Base-by-base conservation (phyloP, 768 basidiomycete species). In the Neoboletus brunneissimus region DNA sequence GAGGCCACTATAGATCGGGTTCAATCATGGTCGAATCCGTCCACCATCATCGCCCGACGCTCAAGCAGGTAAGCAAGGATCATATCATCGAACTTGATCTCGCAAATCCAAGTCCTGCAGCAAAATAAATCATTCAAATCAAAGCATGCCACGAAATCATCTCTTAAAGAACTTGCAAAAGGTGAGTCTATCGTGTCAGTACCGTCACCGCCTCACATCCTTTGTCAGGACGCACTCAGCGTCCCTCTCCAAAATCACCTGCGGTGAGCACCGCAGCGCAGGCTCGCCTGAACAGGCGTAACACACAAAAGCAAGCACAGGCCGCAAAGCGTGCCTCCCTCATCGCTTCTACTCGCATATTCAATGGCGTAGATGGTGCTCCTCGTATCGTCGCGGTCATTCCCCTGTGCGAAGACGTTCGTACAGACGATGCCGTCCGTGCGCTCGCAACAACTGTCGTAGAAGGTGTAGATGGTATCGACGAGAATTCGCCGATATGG, bases 111-210 rank as follows among this genome's bases (percentile, higher is more conserved):
- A 47, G 38, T 47, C 51, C 44, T 20, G 16, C 60, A 94, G 91
- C 76, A 85, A 79, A 97, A 98, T 74, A 98, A 98, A 72, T 63
- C 81, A 2, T 98, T 90, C 79, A 98, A 98, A 75, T 92, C 92
- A 2, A 90, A 86, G 69, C 91, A 94, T 77, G 83, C 93, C 2
- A 83, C 90, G 13, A 97, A 97, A 74, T 84, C 88, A 1, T 79
- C 89, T 0, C 65, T 97, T 38, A 94, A 89, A 72, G 90, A 91
- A 44, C 81, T 82, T 42, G 86, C 91, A 32, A 96, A 96, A 79
- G 94, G 94, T 86, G 43, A 35, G 67, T 46, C 27, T 16, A 13
- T 55, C 35, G 18, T 48, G n/a, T 44, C 31, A 27, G 31, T 38
- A 38, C 49, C 25, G 1, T 40, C 20, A 2, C 5, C 2, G 41